Conservation (phyloP, 108 stramenopile genomes). For the Seminavis robusta region DNA sequence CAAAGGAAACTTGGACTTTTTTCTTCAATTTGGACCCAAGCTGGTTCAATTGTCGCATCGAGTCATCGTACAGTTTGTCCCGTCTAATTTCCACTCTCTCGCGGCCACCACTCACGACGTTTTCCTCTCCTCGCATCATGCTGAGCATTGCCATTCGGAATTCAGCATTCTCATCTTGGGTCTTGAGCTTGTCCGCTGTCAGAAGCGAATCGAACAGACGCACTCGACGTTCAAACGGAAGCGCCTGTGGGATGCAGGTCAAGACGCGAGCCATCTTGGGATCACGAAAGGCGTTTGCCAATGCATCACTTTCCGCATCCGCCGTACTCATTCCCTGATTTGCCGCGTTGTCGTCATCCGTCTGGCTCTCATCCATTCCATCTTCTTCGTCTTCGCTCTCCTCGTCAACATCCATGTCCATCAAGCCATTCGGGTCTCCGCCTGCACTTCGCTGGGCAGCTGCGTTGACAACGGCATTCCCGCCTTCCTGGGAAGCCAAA, state of each 20-base stretch:
- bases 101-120: conserved; percentile 30
- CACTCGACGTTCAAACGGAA: conserved; percentile 81
- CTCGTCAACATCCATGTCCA: conserved; percentile 13
- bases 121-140: conserved; percentile 36
- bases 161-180: conserved; percentile 35
- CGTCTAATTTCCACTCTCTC: conserved; percentile 68
- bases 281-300: conserved; percentile 71
- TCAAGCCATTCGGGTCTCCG: not conserved
- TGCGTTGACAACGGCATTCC: conserved; percentile 1
- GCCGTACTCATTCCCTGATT: conserved; percentile 1
- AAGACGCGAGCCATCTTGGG: conserved; percentile 85
- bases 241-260: conserved; percentile 73
- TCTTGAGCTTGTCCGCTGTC: conserved; percentile 56
- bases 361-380: conserved; percentile 12
- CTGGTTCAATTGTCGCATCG: conserved; percentile 60
- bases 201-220: conserved; percentile 74
- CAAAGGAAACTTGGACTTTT: conserved; percentile 90
- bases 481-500: not conserved
- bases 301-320: conserved; percentile 58
- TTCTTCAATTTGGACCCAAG: conserved; percentile 68
- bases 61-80: conserved; percentile 70
- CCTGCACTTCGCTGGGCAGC: not conserved
- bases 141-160: conserved; percentile 25
- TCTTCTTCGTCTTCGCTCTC: conserved; percentile 22
- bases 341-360: conserved; percentile 7